phyloP scores from a whole-genome alignment of 1,139 yeast genomes.

The Diutina ranongensis region DNA sequence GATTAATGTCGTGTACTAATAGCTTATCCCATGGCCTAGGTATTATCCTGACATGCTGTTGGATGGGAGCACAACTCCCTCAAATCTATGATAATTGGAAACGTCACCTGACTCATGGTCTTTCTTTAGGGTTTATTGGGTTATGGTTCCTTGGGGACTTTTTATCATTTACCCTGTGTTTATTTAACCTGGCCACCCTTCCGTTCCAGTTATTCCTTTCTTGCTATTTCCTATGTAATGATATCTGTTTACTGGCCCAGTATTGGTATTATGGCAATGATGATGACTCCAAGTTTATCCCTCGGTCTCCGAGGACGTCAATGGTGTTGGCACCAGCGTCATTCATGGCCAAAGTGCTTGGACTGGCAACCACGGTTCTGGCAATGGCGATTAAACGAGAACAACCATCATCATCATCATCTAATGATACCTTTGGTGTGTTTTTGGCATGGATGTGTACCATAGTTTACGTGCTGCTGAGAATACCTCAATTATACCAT shows the following conservation, averaged over 20 bases:
- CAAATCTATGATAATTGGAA: conserved; percentile 70
- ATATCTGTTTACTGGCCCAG: conserved; percentile 59
- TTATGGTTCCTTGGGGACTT: conserved; percentile 85
- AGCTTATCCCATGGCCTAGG: background rate
- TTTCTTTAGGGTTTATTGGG: conserved; percentile 62
- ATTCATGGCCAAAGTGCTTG: background rate
- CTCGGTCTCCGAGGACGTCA: conserved; percentile 1
- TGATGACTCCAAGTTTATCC: background rate
- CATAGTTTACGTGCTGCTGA: conserved; percentile 57
- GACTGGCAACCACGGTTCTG: conserved; percentile 2
- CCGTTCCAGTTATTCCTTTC: conserved; percentile 70
- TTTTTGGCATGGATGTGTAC: conserved; percentile 78
- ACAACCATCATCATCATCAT: conserved; percentile 13
- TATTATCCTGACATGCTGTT: conserved; percentile 14
- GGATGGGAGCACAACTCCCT: conserved; percentile 85
- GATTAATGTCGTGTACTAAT: background rate
- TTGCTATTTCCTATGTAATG: conserved; percentile 64
- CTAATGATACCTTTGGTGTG: conserved; percentile 28
- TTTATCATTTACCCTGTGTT: conserved; percentile 68
- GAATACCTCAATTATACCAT: conserved; percentile 77
- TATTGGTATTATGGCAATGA: conserved; percentile 50
- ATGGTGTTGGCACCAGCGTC: too few species aligned
- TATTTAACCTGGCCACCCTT: conserved; percentile 60
- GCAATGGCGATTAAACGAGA: conserved; percentile 12
- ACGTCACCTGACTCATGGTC: conserved; percentile 75